Evolutionary conservation across 192 early-diverging fungal genomes (phyloP), one percentile per base, ranked within the genome.

Genomic region (Podila verticillata): DNA sequence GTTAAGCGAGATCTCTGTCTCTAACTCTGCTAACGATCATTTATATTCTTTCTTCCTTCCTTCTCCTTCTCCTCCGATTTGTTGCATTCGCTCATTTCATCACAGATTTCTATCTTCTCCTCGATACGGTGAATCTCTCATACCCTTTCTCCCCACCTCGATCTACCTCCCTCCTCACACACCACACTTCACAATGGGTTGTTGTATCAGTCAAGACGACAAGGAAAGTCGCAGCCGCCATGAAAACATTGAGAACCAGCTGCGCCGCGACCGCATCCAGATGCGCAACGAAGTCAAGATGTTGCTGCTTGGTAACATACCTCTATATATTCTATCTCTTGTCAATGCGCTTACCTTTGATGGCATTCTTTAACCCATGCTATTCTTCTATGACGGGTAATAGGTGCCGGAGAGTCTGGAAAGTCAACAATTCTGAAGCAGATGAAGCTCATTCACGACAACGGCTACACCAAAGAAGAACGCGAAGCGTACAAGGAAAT

Each of bases 381-480:
- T 30, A 9, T 24, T 20, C 12, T 29, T 32, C 69, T 31, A 26
- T 65, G 30, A 57, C 58, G 30, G 54, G 30, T 7, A 13, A 48
- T 81, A 94, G 94, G 94, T 72, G 95, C 97, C 48, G 97, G 97
- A 70, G 97, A 99, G 86, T 98, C 97, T 24, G 97, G 97, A 44
- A 99, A 99, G 85, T 94, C 92, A 61, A 99, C 97, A 30, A 97
- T 99, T 75, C 86, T 99, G 68, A 99, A 99, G 83, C 97, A 99
- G 81, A 97, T 99, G 96, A 96, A 95, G 82, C 89, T 99, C 65
- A 98, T 99, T 74, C 96, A 99, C 83, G 97, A 95, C 70, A 93
- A 91, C 64, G 95, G 97, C 2, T 99, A 96, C 87, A 92, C 92
- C 60, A 81, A 86, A 32, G 93, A 96, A 49, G 97, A 99, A 84